phyloP scores from a whole-genome alignment of 495 filamentous ascomycete species.

The Tetracladium marchalianum region DNA sequence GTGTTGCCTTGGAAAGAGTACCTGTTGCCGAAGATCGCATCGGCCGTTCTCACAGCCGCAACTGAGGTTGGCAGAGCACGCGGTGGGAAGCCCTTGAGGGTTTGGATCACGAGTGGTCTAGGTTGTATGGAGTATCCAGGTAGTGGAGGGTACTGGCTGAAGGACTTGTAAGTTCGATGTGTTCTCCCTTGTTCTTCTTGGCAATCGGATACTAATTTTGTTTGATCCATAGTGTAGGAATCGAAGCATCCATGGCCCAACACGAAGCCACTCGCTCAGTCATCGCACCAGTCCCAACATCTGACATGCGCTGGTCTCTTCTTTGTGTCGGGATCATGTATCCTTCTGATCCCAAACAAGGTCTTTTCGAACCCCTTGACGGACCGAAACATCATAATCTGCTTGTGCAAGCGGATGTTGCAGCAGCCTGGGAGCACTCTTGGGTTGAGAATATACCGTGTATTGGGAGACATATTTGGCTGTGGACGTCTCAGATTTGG shows the following conservation, averaged over 20 bases:
- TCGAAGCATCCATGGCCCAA: slow-evolving; percentile 13
- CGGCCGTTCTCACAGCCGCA: slow-evolving; percentile 23
- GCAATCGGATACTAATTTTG: background rate
- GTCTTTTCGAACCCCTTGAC: slow-evolving; percentile 4
- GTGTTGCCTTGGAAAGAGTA: slow-evolving; percentile 20
- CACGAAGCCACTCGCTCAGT: slow-evolving; percentile 21
- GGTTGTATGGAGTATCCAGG: slow-evolving; percentile 20
- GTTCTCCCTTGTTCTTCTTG: background rate
- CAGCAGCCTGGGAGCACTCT: background rate
- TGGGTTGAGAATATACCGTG: slow-evolving; percentile 4
- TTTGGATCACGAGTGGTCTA: slow-evolving; percentile 24
- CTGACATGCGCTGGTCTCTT: slow-evolving; percentile 25
- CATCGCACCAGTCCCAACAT: slow-evolving; percentile 13
- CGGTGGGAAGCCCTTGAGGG: slow-evolving; percentile 20
- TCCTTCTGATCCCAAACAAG: slow-evolving; percentile 14
- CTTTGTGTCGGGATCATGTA: slow-evolving; percentile 20
- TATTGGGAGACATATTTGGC: slow-evolving; percentile 14
- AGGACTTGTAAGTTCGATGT: slow-evolving; percentile 22
- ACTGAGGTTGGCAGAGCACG: slow-evolving; percentile 20
- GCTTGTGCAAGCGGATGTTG: background rate
- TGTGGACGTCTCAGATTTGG: slow-evolving; percentile 4
- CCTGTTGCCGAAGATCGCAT: slow-evolving; percentile 15
- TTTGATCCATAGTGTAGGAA: slow-evolving; percentile 7
- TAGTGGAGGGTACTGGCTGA: slow-evolving; percentile 10
- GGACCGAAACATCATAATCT: slow-evolving; percentile 17